phyloP scores from a whole-genome alignment of 306 rosid species.

The Crataegus laevigata region DNA sequence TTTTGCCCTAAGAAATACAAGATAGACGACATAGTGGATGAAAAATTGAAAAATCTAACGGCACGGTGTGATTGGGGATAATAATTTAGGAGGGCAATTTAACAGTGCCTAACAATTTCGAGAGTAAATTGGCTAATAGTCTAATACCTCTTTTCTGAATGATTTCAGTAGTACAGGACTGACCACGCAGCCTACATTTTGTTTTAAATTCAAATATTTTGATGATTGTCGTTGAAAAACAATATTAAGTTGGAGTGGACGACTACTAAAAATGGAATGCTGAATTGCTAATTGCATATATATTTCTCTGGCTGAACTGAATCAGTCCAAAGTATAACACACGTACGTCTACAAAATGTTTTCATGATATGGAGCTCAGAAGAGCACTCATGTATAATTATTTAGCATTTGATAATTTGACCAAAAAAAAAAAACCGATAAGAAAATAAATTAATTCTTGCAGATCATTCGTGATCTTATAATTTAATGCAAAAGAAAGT shows the following conservation, averaged over 20 bases:
- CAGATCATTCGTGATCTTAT: not conserved
- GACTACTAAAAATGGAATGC: not conserved
- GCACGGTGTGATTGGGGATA: no score
- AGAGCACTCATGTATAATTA: not conserved
- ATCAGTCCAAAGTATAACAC: not conserved
- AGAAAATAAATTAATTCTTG: not conserved
- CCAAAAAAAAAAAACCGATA: not conserved
- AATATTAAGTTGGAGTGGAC: not conserved
- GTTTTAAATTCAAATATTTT: not conserved
- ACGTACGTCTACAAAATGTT: not conserved
- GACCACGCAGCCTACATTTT: not conserved
- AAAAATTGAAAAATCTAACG: no score
- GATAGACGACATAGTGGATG: no score
- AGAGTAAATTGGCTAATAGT: no score
- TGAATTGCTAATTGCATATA: not conserved
- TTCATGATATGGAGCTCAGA: not conserved
- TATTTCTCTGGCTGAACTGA: not conserved
- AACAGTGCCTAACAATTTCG: no score
- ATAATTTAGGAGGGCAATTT: no score
- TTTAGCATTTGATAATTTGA: not conserved
- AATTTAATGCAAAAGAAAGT: not conserved
- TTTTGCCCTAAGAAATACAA: no score
- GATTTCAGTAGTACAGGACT: not conserved
- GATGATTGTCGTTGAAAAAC: not conserved
- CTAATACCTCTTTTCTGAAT: no score